Evolutionary conservation across 345 rosid species (phyloP).

Genomic region (Rhodamnia argentea): DNA sequence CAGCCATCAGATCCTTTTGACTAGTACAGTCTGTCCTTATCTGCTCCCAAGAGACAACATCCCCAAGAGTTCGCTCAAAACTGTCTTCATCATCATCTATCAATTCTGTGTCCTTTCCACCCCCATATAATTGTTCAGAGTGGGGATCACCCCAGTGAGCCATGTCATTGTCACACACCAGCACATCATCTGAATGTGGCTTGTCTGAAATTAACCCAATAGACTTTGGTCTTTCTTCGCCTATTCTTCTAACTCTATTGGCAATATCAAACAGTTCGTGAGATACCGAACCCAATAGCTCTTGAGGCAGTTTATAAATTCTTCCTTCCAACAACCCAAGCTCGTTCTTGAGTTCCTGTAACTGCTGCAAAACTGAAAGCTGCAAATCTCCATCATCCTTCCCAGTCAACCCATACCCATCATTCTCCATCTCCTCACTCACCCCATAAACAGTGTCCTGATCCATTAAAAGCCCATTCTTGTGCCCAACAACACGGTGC

Average conservation of each 20-base stretch:
- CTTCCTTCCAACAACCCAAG: constrained; percentile 62
- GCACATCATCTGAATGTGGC: constrained; percentile 52
- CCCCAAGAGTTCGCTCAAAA: constrained; percentile 83
- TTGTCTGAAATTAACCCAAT: constrained; percentile 44
- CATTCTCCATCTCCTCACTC: constrained; percentile 65
- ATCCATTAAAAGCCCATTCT: constrained; percentile 62
- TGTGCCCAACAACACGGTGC: constrained; percentile 93
- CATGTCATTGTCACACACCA: constrained; percentile 72
- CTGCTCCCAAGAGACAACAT: constrained; percentile 88
- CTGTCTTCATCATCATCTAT: constrained; percentile 89
- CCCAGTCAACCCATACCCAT: constrained; percentile 51
- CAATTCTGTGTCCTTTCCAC: constrained; percentile 69
- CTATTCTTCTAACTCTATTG: constrained; percentile 61
- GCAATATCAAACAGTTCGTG: constrained; percentile 63
- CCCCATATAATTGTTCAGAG: constrained; percentile 54
- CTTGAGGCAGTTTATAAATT: constrained; percentile 50
- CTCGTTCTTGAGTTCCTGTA: constrained; percentile 70
- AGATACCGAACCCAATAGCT: constrained; percentile 55
- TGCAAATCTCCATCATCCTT: constrained; percentile 70
- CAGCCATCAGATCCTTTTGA: constrained; percentile 64
- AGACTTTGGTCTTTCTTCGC: constrained; percentile 61
- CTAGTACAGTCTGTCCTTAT: constrained; percentile 58
- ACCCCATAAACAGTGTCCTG: constrained; percentile 81
- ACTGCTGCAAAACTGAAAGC: constrained; percentile 61
- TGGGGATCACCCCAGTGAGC: constrained; percentile 79